Conservation (phyloP, 768 basidiomycete species). For the Boletus rex-veris region DNA sequence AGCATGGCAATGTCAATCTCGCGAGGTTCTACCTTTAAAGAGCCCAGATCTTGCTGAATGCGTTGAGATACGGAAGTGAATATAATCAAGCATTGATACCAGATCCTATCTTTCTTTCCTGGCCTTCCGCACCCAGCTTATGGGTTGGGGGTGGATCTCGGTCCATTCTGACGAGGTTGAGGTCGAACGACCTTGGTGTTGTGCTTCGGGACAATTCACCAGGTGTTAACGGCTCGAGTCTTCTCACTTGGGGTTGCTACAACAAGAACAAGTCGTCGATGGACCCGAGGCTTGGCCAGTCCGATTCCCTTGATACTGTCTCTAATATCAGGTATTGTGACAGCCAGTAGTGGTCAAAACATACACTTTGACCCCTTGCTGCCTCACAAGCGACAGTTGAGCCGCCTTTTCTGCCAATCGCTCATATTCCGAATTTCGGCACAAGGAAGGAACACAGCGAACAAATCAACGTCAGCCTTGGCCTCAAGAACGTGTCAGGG, state of each 20-base stretch:
- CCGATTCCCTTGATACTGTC: slow-evolving; percentile 3
- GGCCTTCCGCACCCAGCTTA: background rate
- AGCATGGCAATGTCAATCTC: slow-evolving; percentile 5
- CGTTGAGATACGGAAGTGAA: too few species aligned
- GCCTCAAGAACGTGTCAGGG: background rate
- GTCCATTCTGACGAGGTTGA: slow-evolving; percentile 6
- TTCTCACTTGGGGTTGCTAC: slow-evolving; percentile 6
- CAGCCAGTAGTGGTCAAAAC: background rate
- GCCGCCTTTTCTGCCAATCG: background rate
- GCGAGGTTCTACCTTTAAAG: background rate
- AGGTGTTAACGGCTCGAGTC: background rate
- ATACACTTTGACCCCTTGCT: slow-evolving; percentile 2
- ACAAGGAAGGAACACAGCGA: background rate
- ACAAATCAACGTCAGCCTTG: background rate
- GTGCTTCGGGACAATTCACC: slow-evolving; percentile 1
- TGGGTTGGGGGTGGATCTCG: background rate
- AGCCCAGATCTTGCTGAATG: background rate
- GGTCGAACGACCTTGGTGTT: background rate
- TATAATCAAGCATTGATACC: background rate
- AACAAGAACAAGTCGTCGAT: background rate
- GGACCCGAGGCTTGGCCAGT: background rate
- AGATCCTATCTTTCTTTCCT: background rate
- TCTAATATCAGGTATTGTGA: background rate
- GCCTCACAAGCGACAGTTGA: background rate
- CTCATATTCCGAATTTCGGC: background rate